These are phyloP conservation scores for Alternaria hordeiaustralica DNA, from an alignment of 2,329 filamentous ascomycete species.

Conservation along the genomic window DNA sequence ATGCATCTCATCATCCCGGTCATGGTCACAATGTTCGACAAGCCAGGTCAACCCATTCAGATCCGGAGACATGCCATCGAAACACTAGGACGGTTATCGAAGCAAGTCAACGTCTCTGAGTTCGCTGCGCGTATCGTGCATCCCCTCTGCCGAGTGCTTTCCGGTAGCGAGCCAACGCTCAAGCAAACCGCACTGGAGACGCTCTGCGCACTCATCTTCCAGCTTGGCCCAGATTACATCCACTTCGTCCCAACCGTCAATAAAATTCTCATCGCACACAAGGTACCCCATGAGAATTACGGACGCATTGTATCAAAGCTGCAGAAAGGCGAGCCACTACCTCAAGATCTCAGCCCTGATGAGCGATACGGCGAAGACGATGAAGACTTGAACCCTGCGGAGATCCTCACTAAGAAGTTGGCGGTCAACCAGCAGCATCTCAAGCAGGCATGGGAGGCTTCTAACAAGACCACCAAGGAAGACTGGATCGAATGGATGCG, in stretches of 20 bases:
- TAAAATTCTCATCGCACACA: conserved; percentile 77
- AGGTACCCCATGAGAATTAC: conserved; percentile 89
- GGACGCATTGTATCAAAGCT: conserved; percentile 90
- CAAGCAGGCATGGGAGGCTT: conserved; percentile 96
- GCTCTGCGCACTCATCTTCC: conserved; percentile 91
- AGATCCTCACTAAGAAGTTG: conserved; percentile 89
- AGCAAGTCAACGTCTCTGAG: conserved; percentile 96
- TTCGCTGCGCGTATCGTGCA: conserved; percentile 97
- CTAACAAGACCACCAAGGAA: conserved; percentile 94
- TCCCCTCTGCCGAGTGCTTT: conserved; percentile 82
- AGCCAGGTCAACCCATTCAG: conserved; percentile 77
- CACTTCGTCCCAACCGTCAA: conserved; percentile 95
- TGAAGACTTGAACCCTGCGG: conserved; percentile 81
- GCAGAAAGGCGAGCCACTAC: conserved; percentile 92
- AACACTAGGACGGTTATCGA: conserved; percentile 89
- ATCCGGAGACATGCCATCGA: conserved; percentile 91
- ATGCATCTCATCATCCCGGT: conserved; percentile 99
- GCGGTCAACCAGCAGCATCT: conserved; percentile 98
- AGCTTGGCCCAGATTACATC: conserved; percentile 92
- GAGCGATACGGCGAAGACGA: conserved; percentile 77
- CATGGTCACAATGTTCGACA: conserved; percentile 93
- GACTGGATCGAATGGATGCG: conserved; percentile 99
- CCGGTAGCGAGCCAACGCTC: conserved; percentile 73
- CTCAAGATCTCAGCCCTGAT: conserved; percentile 90
- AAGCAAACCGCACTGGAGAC: conserved; percentile 89